Evolutionary conservation across 2,329 filamentous ascomycete species (phyloP), one percentile per base, ranked within the genome.

Genomic region (Aspergillus chevalieri): DNA sequence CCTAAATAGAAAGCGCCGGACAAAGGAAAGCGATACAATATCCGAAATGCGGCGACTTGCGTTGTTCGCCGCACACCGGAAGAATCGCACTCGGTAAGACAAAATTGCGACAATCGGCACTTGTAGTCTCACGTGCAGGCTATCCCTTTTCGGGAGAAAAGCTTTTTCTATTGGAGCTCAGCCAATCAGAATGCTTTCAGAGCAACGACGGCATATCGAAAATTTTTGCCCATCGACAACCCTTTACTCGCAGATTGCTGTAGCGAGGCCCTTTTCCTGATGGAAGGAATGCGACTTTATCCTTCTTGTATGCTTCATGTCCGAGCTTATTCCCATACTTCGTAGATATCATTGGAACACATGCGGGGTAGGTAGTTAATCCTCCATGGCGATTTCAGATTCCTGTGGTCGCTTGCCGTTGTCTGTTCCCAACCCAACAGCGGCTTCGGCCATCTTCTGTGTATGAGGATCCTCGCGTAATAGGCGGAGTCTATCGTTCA

Each of bases 391-490:
- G 53, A 72, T 63, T 48, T 57, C 52, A 10, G 63, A 58, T 10
- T 60, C 65, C 59, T 58, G 63, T 49, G 71, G 52, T 54, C 69
- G 66, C 52, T 66, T 60, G 55, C 81, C 81, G 67, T 90, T 90
- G 65, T 90, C 85, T 28, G 82, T 84, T 48, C 79, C 76, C 49
- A 91, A 72, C 36, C 89, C 89, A 33, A 85, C 76, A 0, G 86
- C 89, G 14, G 87, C 89, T 64, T 95, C 89, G 28, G 91, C 89
- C 59, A 91, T 83, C 64, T 88, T 87, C 64, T 95, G 89, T 4
- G 85, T 85, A 69, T 95, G 93, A 8, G 89, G 87, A 61, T 89
- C 88, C 63, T 94, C 89, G 55, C 83, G 82, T 52, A 98, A 74
- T 61, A 89, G 80, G 67, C 90, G 89, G 47, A 95, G 73, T 67